Evolutionary conservation across 768 basidiomycete species (phyloP), one percentile per base, ranked within the genome.

Genomic region (Hemileccinum impolitum): DNA sequence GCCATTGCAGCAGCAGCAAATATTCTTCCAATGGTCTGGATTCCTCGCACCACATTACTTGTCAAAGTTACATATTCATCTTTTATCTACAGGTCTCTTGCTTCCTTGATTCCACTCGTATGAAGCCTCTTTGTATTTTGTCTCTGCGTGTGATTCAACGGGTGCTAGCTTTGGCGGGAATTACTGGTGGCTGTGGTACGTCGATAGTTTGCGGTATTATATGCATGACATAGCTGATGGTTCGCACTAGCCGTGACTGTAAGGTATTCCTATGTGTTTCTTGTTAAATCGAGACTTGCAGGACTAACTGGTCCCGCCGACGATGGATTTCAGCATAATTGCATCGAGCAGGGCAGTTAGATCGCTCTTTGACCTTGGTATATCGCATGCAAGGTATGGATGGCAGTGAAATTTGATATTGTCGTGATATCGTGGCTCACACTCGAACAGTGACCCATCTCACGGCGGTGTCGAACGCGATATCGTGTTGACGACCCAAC

Each of bases 281-380:
- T 11, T 9, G 0, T 21, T 8, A 32, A 36, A 19, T 13, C 18
- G 6, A 15, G 32, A 25, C 13, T 7, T 13, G 13, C 28, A 38
- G 30, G 21, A 15, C 17, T 30, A 39, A 42, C 35, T 42, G 21
- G 26, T 13, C 14, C n/a, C n/a, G n/a, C n/a, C n/a, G n/a, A 3
- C 13, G 15, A 39, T 41, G 14, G 10, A 44, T 34, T 48, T 34
- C 40, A 59, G 58, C 11, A 51, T 39, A 15, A 59, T 59, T 5
- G 51, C 10, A 18, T 59, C 58, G 10, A 52, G 41, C 26, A 52
- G 47, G 37, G 51, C 38, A 4, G 57, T 59, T 43, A 55, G 41
- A 17, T 59, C 50, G 6, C 58, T 59, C 41, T 45, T 59, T 9
- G 21, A 9, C 4, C 9, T 54, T 31, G 40, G 11, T 19, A 11